Evolutionary conservation across 129 eudicot genomes (phyloP).

Genomic region (Saussurea involucrata): DNA sequence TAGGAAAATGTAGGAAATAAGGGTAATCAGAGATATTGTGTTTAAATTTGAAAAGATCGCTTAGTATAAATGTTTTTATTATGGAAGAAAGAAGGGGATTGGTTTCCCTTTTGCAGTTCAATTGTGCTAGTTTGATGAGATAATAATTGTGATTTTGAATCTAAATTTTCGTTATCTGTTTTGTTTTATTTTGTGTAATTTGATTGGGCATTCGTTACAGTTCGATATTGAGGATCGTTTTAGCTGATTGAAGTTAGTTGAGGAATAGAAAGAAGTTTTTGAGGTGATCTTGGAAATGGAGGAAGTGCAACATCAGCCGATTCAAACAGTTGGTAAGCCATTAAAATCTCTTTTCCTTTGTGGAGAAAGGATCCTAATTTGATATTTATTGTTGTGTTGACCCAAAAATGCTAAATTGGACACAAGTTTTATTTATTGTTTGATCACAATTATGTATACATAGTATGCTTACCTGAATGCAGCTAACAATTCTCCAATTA

Average conservation of each 20-base stretch:
- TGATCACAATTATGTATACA: too few relatives aligned
- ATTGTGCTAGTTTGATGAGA: background rate
- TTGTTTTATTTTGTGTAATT: background rate
- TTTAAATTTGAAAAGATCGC: background rate
- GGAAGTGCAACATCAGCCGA: slow-evolving; percentile 53
- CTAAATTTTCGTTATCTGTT: background rate
- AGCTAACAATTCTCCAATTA: background rate
- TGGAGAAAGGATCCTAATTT: background rate
- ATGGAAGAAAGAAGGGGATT: background rate
- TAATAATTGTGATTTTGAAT: background rate
- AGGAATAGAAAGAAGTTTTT: background rate
- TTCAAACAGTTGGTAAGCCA: slow-evolving; percentile 42
- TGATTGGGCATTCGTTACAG: slow-evolving; percentile 11
- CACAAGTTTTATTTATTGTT: too few relatives aligned
- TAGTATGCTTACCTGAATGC: background rate
- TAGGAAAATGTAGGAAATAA: background rate
- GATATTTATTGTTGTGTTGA: background rate
- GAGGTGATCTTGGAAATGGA: slow-evolving; percentile 42
- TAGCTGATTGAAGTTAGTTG: slow-evolving; percentile 17
- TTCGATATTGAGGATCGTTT: background rate
- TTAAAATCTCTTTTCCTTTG: slow-evolving; percentile 2
- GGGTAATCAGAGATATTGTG: background rate
- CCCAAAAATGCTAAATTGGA: background rate
- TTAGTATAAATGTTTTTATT: background rate
- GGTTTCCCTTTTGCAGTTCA: background rate